phyloP scores from a whole-genome alignment of 108 stramenopile species.

The Licmophora abbreviata region DNA sequence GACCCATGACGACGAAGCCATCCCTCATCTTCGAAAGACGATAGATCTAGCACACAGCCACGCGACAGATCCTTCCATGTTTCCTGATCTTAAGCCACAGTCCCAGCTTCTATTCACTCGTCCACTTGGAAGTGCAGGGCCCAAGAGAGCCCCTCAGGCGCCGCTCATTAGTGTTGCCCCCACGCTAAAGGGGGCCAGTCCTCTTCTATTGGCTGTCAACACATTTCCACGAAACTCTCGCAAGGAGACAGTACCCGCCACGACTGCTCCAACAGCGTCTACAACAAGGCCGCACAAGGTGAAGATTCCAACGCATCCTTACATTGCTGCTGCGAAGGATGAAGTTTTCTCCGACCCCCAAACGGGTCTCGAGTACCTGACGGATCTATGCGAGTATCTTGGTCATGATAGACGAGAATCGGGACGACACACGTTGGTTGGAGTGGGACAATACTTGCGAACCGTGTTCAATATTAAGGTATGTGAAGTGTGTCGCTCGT shows the following conservation, averaged over 20 bases:
- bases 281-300: slow-evolving; percentile 13
- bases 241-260: no score
- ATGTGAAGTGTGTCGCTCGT: slow-evolving; percentile 5
- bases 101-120: slow-evolving; percentile 8
- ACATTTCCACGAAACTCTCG: slow-evolving; percentile 8
- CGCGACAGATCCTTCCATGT: slow-evolving; percentile 2
- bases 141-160: neutral
- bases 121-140: neutral
- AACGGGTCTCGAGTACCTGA: slow-evolving; percentile 62
- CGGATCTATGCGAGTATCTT: slow-evolving; percentile 64
- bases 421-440: slow-evolving; percentile 75
- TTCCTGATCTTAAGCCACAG: slow-evolving; percentile 5
- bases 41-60: neutral
- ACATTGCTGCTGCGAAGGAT: slow-evolving; percentile 58
- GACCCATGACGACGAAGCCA: neutral
- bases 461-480: slow-evolving; percentile 79
- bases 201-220: slow-evolving; percentile 6
- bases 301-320: slow-evolving; percentile 63
- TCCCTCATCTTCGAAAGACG: neutral
- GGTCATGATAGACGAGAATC: slow-evolving; percentile 61
- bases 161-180: slow-evolving; percentile 19
- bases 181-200: neutral
- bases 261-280: slow-evolving; percentile 7
- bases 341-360: slow-evolving; percentile 66
- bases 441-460: slow-evolving; percentile 73